These are phyloP conservation scores for Ceratocystis variospora DNA, from an alignment of 2,329 filamentous ascomycete species.

Conservation along the genomic window DNA sequence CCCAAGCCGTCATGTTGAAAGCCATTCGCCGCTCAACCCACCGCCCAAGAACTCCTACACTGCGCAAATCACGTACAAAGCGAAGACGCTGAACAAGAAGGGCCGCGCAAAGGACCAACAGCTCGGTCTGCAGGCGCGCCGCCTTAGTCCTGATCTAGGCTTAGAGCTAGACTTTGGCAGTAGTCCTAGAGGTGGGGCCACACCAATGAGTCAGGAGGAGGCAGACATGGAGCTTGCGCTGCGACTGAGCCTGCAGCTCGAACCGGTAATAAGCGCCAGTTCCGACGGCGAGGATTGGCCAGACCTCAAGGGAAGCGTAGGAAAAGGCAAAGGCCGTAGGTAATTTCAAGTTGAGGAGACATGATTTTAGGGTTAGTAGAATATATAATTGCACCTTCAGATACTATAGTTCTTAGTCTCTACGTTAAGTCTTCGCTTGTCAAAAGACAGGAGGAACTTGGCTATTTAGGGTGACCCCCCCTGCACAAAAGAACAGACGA, in stretches of 20 bases:
- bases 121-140: too few relatives aligned
- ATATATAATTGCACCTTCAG: neutral
- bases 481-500: neutral
- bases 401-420: too few relatives aligned
- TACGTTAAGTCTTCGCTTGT: too few relatives aligned
- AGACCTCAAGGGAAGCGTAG: conserved; percentile 22
- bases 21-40: conserved; percentile 7
- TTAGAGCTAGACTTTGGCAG: neutral
- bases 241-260: conserved; percentile 45
- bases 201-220: conserved; percentile 27
- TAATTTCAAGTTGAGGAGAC: neutral
- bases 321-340: conserved; percentile 16
- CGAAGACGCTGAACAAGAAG: conserved; percentile 6
- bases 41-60: conserved; percentile 11
- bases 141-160: too few relatives aligned
- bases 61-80: conserved; percentile 6
- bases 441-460: too few relatives aligned
- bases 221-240: conserved; percentile 48
- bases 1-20: neutral
- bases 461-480: too few relatives aligned
- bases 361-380: neutral
- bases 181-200: neutral
- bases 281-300: conserved; percentile 25
- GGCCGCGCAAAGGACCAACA: neutral
- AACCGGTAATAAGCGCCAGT: conserved; percentile 21